A percentile compares a stretch with the other conserved stretches of the same genome.
Evolutionary conservation across 2,329 filamentous ascomycete species (phyloP).

Genomic region (Zymoseptoria crescenta): DNA sequence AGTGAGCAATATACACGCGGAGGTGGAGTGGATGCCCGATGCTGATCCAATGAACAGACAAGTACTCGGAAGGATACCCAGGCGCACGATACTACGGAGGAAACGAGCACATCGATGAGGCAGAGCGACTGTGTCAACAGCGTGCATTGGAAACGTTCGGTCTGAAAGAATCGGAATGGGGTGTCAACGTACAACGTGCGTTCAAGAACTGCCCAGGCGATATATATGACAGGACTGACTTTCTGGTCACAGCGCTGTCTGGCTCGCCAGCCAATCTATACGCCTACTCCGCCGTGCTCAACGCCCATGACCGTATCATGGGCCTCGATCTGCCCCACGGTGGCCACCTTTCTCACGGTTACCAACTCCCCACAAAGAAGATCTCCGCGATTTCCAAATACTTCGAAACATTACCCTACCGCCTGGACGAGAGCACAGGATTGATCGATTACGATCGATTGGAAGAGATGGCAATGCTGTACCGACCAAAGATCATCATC

Average conservation of each 20-base stretch:
- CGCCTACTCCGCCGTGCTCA: constrained; percentile 96
- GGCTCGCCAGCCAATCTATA: constrained; percentile 95
- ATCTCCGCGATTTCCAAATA: constrained; percentile 99
- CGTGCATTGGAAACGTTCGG: constrained; percentile 89
- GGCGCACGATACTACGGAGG: constrained; percentile 98
- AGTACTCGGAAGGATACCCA: constrained; percentile 97
- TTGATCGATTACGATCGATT: constrained; percentile 92
- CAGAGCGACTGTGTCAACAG: constrained; percentile 89
- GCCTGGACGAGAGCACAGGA: constrained; percentile 80
- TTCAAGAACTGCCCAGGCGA: neutral
- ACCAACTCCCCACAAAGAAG: constrained; percentile 93
- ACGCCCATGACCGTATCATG: constrained; percentile 92
- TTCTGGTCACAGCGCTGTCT: constrained; percentile 21
- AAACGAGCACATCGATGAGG: constrained; percentile 96
- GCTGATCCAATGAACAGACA: constrained; percentile 44
- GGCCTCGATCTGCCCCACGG: constrained; percentile 90
- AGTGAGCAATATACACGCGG: constrained; percentile 50
- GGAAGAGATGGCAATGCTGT: constrained; percentile 77
- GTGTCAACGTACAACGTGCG: constrained; percentile 94
- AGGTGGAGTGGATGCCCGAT: neutral
- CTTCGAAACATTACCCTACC: constrained; percentile 96
- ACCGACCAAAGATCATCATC: constrained; percentile 91
- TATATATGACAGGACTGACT: neutral
- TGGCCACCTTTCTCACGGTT: constrained; percentile 92
- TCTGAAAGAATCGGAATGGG: constrained; percentile 82